Conservation (phyloP, 164 flowering plant genomes). For the Annona squamosa region DNA sequence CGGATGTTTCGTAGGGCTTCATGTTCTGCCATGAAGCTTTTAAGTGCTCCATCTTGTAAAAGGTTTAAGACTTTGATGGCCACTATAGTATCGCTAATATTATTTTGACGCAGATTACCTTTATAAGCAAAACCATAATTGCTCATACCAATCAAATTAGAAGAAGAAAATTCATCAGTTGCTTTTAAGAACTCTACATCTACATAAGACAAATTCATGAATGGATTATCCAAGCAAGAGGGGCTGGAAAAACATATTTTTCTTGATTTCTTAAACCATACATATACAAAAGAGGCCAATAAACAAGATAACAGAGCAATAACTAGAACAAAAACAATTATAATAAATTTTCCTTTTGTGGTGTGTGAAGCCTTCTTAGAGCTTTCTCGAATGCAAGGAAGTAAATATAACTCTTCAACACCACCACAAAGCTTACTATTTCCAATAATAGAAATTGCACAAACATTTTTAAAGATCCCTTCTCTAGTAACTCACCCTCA, state of each 20-base stretch:
- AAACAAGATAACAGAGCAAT: neutral
- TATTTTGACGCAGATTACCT: conserved; percentile 4
- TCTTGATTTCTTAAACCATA: conserved; percentile 3
- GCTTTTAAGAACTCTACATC: conserved; percentile 13
- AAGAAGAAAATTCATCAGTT: conserved; percentile 11
- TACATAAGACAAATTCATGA: conserved; percentile 11
- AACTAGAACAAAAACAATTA: neutral
- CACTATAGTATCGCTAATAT: neutral
- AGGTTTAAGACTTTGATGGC: conserved; percentile 19
- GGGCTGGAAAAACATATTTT: neutral
- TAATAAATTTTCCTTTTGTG: neutral
- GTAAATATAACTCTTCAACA: conserved; percentile 5
- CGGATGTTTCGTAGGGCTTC: conserved; percentile 7
- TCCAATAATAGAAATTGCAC: conserved; percentile 6
- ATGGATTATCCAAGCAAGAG: neutral
- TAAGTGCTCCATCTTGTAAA: conserved; percentile 13
- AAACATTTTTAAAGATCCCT: conserved; percentile 11
- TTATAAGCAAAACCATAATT: conserved; percentile 15
- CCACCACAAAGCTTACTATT: conserved; percentile 17
- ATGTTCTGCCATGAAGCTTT: conserved; percentile 19
- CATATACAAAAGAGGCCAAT: neutral
- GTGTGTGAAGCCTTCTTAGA: neutral
- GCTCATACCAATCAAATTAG: conserved; percentile 15
- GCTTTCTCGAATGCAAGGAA: neutral
- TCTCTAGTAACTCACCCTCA: conserved; percentile 7